Evolutionary conservation across 495 filamentous ascomycete genomes (phyloP), one percentile per base, ranked within the genome.

Genomic region (Annulohypoxylon bovei): DNA sequence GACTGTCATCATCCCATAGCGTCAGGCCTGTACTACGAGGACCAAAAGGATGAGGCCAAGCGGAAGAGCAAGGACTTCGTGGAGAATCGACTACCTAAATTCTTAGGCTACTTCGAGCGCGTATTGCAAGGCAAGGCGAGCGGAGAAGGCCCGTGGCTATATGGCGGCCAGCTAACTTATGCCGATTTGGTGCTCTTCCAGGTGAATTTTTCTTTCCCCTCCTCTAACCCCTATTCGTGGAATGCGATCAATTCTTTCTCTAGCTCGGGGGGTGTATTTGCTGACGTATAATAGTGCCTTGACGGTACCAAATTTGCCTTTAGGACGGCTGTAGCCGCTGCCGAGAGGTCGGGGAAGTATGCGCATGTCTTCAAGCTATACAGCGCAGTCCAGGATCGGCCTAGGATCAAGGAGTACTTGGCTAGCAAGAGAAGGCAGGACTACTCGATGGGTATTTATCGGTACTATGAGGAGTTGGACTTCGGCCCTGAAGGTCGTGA

Each of bases 101-200:
- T 87, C 70, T 71, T 91, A 44, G 80, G 77, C 4, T 91, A 89
- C 71, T 91, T 91, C 62, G 83, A 91, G 77, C 75, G 87, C 0
- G 87, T 89, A 49, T 73, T 92, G 8, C 75, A 78, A 44, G 80
- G 82, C n/a, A 85, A 87, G 65, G 82, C 82, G 44, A 86, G 84
- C 30, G 82, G 82, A 0, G 68, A 84, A 30, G 87, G 85, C 0
- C 84, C 84, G 16, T 91, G 86, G 80, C 74, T 92, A 0, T 87
- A 90, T 37, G 87, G 85, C 0, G 82, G 80, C 0, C 74, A 78
- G 65, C 67, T 92, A 63, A 89, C 87, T 3, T 89, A 87, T 79
- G 90, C 89, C 28, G 90, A 92, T 79, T 78, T 89, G 55, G 88
- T 90, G n/a, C 73, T 92, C 0, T 92, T 86, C 74, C 89, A 91